Percentiles rank a stretch among this genome's conserved stretches.
Evolutionary conservation across 768 basidiomycete species (phyloP).

Genomic region (Boletellus emodensis): DNA sequence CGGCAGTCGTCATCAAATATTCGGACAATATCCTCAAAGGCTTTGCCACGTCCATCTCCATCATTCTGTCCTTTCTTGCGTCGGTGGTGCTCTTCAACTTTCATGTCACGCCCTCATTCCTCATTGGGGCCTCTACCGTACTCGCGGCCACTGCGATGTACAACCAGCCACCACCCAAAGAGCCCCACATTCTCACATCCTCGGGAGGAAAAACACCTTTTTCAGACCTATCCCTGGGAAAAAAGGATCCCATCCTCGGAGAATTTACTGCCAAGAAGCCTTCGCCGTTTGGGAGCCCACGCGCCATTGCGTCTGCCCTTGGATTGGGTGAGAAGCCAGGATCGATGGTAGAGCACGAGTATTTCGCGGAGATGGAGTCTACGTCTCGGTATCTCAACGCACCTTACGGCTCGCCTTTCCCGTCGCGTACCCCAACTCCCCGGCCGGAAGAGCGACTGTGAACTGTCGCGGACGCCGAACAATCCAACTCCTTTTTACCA

Average conservation of each 20-base stretch:
- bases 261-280: conserved; percentile 48
- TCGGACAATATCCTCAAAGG: conserved; percentile 94
- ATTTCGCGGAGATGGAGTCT: conserved; percentile 39
- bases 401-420: conserved; percentile 48
- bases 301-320: conserved; percentile 48
- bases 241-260: conserved; percentile 57
- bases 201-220: conserved; percentile 35
- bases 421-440: conserved; percentile 47
- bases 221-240: conserved; percentile 43
- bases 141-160: conserved; percentile 92
- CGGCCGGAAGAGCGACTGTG: conserved; percentile 32
- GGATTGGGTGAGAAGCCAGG: conserved; percentile 34
- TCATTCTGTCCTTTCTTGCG: conserved; percentile 92
- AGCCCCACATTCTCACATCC: conserved; percentile 32
- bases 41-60: conserved; percentile 94
- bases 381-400: conserved; percentile 46
- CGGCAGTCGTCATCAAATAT: conserved; percentile 96
- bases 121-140: conserved; percentile 83
- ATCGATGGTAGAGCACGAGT: conserved; percentile 25
- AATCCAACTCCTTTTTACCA: conserved; percentile 22
- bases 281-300: conserved; percentile 48
- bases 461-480: conserved; percentile 14
- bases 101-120: conserved; percentile 78
- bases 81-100: conserved; percentile 91
- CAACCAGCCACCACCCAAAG: conserved; percentile 62